Evolutionary conservation across 2,329 filamentous ascomycete genomes (phyloP).

Genomic region (Aaosphaeria pasadenensis): DNA sequence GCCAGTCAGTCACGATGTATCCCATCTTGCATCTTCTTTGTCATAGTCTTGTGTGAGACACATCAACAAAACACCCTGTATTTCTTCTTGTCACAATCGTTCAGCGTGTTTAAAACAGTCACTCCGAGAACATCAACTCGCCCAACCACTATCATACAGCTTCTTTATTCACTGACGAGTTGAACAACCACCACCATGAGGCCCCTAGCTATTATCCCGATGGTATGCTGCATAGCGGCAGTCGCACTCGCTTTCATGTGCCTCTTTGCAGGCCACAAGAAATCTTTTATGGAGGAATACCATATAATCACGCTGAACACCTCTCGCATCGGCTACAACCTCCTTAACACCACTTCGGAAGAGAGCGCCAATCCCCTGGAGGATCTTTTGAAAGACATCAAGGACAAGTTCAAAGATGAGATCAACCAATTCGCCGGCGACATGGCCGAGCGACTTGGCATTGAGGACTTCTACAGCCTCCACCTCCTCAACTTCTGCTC

Average conservation of each 20-base stretch:
- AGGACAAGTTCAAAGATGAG: constrained; percentile 34
- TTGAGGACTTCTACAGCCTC: constrained; percentile 60
- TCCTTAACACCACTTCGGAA: constrained; percentile 28
- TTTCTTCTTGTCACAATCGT: too few relatives aligned
- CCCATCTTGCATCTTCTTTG: too few relatives aligned
- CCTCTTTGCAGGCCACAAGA: constrained; percentile 59
- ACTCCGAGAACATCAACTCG: too few relatives aligned
- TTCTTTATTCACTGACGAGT: too few relatives aligned
- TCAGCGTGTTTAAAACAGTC: too few relatives aligned
- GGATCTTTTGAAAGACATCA: constrained; percentile 34
- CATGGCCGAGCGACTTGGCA: constrained; percentile 48
- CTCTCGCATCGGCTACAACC: constrained; percentile 49
- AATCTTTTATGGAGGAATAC: constrained; percentile 55
- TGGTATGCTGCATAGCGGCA: constrained; percentile 50
- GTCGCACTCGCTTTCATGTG: constrained; percentile 59
- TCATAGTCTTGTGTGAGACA: too few relatives aligned
- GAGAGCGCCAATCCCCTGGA: constrained; percentile 22
- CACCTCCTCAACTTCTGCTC: constrained; percentile 61
- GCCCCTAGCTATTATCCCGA: constrained; percentile 48
- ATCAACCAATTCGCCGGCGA: constrained; percentile 43
- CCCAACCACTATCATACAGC: too few relatives aligned
- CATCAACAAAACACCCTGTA: too few relatives aligned
- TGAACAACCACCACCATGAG: constrained; percentile 37
- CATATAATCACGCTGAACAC: constrained; percentile 60
- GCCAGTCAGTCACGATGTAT: too few relatives aligned